Evolutionary conservation across 805 yeast species (phyloP).

Genomic region (Zygotorulaspora sp.): DNA sequence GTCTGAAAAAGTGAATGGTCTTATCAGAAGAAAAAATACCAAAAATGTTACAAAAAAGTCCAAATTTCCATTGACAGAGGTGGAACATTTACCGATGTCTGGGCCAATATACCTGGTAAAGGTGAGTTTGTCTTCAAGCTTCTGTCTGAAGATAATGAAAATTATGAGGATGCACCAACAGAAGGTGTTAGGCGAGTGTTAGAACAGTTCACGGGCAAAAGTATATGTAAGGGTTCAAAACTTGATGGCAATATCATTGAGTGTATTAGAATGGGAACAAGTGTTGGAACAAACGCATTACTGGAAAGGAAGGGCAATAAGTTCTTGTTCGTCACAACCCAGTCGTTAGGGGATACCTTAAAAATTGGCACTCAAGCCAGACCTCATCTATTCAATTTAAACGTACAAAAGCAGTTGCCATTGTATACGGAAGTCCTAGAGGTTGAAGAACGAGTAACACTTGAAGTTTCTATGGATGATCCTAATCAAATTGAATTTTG

Average conservation of each 20-base stretch:
- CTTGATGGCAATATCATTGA: constrained; percentile 60
- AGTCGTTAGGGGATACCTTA: constrained; percentile 79
- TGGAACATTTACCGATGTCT: constrained; percentile 84
- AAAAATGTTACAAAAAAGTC: constrained; percentile 34
- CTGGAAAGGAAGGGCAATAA: constrained; percentile 87
- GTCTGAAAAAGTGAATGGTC: too few species aligned
- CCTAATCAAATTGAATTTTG: constrained; percentile 37
- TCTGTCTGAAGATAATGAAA: constrained; percentile 80
- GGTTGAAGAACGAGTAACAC: constrained; percentile 83
- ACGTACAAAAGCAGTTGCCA: constrained; percentile 64
- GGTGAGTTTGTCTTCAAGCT: constrained; percentile 68
- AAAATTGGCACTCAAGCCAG: constrained; percentile 87
- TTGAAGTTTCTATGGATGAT: constrained; percentile 77
- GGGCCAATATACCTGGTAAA: constrained; percentile 47
- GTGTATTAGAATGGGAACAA: constrained; percentile 83
- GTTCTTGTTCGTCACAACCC: constrained; percentile 79
- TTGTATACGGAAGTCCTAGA: constrained; percentile 75
- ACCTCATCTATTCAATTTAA: constrained; percentile 81
- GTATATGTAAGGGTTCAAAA: constrained; percentile 53
- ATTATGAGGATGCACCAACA: constrained; percentile 83
- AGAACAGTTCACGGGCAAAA: constrained; percentile 50
- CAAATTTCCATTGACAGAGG: constrained; percentile 63
- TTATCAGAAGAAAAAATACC: not conserved
- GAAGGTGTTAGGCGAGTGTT: constrained; percentile 82
- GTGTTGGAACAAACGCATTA: constrained; percentile 92